Evolutionary conservation across 2,329 filamentous ascomycete species (phyloP).

Genomic region (Cyphellophora attinorum): DNA sequence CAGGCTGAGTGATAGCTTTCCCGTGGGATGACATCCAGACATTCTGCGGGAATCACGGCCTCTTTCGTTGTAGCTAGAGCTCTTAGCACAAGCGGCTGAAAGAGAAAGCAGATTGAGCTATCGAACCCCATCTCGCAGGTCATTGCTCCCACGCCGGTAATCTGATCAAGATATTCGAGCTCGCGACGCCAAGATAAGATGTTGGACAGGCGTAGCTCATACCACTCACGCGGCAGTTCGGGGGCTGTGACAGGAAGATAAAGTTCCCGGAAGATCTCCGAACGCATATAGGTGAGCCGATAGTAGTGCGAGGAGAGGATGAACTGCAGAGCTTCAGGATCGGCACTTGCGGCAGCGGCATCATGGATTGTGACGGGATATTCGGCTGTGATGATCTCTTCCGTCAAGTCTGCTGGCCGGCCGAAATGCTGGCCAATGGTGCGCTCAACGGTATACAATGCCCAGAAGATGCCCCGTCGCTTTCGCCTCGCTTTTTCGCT

Average conservation of each 20-base stretch:
- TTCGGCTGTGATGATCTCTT: slow-evolving; percentile 27
- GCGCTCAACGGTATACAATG: slow-evolving; percentile 27
- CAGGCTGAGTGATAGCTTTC: slow-evolving; percentile 23
- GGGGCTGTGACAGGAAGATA: slow-evolving; percentile 21
- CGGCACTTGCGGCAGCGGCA: slow-evolving; percentile 6
- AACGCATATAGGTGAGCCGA: slow-evolving; percentile 26
- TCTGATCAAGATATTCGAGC: slow-evolving; percentile 12
- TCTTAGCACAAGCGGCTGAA: slow-evolving; percentile 22
- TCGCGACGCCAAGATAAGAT: slow-evolving; percentile 19
- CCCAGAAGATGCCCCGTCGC: slow-evolving; percentile 25
- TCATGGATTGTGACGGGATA: slow-evolving; percentile 21
- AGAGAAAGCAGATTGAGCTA: slow-evolving; percentile 24
- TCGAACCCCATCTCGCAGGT: slow-evolving; percentile 25
- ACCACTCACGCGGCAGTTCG: slow-evolving; percentile 19
- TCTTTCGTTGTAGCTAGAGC: slow-evolving; percentile 16
- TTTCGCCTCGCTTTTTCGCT: slow-evolving; percentile 15
- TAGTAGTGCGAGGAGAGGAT: slow-evolving; percentile 25
- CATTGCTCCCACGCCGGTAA: slow-evolving; percentile 20
- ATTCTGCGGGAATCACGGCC: slow-evolving; percentile 10
- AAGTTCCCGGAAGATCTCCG: slow-evolving; percentile 25
- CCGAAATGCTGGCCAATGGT: slow-evolving; percentile 29
- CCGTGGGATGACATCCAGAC: slow-evolving; percentile 14
- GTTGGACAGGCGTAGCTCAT: slow-evolving; percentile 18
- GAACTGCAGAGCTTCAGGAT: slow-evolving; percentile 16
- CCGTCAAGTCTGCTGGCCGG: slow-evolving; percentile 26